Evolutionary conservation across 2,329 filamentous ascomycete species (phyloP), one percentile per base, ranked within the genome.

Genomic region (Huntiella abstrusa): DNA sequence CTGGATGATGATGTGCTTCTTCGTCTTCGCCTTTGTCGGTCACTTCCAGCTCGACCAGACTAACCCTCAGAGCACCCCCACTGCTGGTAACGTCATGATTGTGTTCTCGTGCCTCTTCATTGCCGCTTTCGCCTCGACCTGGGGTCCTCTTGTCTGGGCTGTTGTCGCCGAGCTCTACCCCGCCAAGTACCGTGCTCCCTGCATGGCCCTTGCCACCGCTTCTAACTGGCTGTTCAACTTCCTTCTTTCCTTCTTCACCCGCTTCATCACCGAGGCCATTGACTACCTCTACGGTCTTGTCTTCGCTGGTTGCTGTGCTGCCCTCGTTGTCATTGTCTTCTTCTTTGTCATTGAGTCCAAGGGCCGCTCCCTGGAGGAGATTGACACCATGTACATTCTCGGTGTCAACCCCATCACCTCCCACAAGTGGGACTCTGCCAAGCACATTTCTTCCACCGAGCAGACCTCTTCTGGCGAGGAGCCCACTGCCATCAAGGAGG

Each of bases 331-430:
- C 13, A 67, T 83, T 43, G 78, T 84, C 49, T 85, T 77, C 66
- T 80, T 84, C 66, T 83, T 83, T 61, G 68, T 85, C 52, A 77
- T 78, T 55, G 80, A 85, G 62, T 77, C 71, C 51, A 77, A 80
- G 60, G 78, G 78, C 54, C 71, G 79, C 32, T 75, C 72, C 1
- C 68, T 86, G 13, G 81, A 85, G 62, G 80, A 85, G 60, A 77
- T 85, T 47, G 81, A 85, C 59, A 77, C 72, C 49, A 84, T 84
- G 80, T 87, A 87, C 57, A 64, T 69, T 13, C 54, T 63, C 35
- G 58, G 57, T 37, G 66, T 72, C 53, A 69, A 68, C 54, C 67
- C 70, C 16, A 67, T 67, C 54, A 64, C 59, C 45, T 69, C 66
- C 7, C 50, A 53, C 43, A 59, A 57, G 28, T 63, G 62, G 62